Conservation (phyloP, 805 yeast species). For the Spathaspora passalidarum region DNA sequence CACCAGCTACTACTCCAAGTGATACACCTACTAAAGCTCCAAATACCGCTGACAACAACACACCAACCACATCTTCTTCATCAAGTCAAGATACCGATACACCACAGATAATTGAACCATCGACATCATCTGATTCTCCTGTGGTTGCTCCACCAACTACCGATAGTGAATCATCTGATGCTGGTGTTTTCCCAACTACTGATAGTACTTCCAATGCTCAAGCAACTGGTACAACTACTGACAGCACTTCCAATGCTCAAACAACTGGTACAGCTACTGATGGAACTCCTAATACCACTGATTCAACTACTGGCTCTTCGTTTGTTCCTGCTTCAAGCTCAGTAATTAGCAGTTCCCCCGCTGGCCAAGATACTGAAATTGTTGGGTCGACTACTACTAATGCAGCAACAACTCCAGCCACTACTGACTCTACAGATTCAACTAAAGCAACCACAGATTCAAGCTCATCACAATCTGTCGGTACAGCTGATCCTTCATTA, state of each 20-base stretch:
- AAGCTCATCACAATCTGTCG: background rate
- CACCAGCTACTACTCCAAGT: background rate
- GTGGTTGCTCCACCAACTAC: background rate
- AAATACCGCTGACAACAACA: background rate
- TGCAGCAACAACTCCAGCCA: background rate
- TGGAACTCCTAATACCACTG: background rate
- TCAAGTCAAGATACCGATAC: background rate
- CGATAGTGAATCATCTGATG: background rate
- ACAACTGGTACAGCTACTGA: background rate
- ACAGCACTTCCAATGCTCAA: background rate
- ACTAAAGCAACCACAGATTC: background rate
- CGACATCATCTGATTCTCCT: background rate
- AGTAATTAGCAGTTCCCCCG: background rate
- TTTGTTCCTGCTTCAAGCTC: slow-evolving; percentile 2
- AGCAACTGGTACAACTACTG: slow-evolving; percentile 2
- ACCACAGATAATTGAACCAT: too few species aligned
- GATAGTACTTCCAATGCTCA: slow-evolving; percentile 1
- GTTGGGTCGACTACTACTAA: background rate
- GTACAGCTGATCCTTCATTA: slow-evolving; percentile 1
- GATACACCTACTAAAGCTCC: background rate
- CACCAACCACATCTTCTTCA: background rate
- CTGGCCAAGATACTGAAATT: background rate
- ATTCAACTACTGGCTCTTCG: background rate
- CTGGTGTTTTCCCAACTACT: background rate
- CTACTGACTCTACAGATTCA: background rate